Percentiles rank a stretch among this genome's conserved stretches.
Evolutionary conservation across 192 early-diverging fungal genomes (phyloP).

Genomic region (Oehlia diaphana): DNA sequence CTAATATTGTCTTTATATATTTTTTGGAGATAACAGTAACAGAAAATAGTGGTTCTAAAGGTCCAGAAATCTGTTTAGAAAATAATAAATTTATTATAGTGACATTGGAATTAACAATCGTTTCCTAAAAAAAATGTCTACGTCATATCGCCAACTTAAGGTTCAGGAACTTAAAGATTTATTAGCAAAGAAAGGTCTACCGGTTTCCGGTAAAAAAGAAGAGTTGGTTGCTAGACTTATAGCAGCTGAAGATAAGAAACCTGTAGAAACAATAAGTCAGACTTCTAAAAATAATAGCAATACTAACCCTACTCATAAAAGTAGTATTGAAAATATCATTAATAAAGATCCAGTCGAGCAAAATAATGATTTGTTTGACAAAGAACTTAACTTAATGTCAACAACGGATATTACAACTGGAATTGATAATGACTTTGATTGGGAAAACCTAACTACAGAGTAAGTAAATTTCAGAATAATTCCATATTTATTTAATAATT

Average conservation of each 20-base stretch:
- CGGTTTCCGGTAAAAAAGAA: conserved; percentile 65
- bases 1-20: too few relatives aligned
- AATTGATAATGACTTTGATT: conserved; percentile 38
- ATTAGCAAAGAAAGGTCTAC: conserved; percentile 51
- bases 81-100: background rate
- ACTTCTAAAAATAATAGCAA: background rate
- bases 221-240: conserved; percentile 62
- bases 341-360: background rate
- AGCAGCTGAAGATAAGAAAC: conserved; percentile 23
- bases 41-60: too few relatives aligned
- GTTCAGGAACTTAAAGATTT: conserved; percentile 60
- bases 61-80: too few relatives aligned
- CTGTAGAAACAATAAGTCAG: background rate
- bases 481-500: background rate
- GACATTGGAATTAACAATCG: background rate
- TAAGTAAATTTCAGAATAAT: conserved; percentile 10
- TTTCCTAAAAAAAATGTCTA: conserved; percentile 12
- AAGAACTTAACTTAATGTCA: background rate
- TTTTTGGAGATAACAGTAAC: too few relatives aligned
- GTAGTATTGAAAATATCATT: background rate
- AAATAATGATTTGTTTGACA: conserved; percentile 19
- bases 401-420: conserved; percentile 34
- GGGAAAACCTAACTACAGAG: conserved; percentile 42
- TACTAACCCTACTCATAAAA: background rate
- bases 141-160: conserved; percentile 46